Evolutionary conservation across 2,329 filamentous ascomycete species (phyloP), one percentile per base, ranked within the genome.

Genomic region (Nemania sp.): DNA sequence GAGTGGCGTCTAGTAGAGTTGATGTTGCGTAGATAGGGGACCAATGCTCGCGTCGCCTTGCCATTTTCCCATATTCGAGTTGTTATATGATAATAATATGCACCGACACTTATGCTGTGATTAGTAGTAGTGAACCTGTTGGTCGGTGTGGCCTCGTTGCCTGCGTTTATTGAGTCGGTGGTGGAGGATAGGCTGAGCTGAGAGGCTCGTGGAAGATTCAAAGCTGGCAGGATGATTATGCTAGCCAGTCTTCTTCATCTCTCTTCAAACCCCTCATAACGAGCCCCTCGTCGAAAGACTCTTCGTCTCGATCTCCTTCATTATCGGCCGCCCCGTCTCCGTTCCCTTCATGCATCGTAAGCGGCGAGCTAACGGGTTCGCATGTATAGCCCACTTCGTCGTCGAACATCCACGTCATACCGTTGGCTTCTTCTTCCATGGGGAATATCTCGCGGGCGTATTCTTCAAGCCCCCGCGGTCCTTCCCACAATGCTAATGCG

Each of bases 371-470:
- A 79, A 10, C 80, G 78, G 41, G 76, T 22, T 73, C 73, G 41
- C 41, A 64, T 10, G 76, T 73, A 13, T 73, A 78, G 20, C 82
- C 82, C 18, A 83, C 84, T 45, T 84, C 85, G 11, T 86, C 85
- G 4, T 87, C 85, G 51, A 86, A 77, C 95, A 98, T 98, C 96
- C 96, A 99, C 18, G 92, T 93, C 76, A 96, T 82, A 5, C 95
- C 95, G 78, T 98, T 98, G 35, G 94, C 93, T 74, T 94, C 92
- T 81, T 99, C 96, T 80, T 99, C 96, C 13, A 98, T 87, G 0
- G 93, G 93, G 75, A 98, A 98, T 29, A 97, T 94, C 79, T 98
- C 96, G 56, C 92, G 87, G 1, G 95, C 95, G 79, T 98, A 99
- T 80, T 98, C 96, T 78, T 98, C 94, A 73, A 98, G 87, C 32